These are phyloP conservation scores for Geotrichum cucujoidarum DNA, from an alignment of 1,139 yeast genomes.

Conservation along the genomic window DNA sequence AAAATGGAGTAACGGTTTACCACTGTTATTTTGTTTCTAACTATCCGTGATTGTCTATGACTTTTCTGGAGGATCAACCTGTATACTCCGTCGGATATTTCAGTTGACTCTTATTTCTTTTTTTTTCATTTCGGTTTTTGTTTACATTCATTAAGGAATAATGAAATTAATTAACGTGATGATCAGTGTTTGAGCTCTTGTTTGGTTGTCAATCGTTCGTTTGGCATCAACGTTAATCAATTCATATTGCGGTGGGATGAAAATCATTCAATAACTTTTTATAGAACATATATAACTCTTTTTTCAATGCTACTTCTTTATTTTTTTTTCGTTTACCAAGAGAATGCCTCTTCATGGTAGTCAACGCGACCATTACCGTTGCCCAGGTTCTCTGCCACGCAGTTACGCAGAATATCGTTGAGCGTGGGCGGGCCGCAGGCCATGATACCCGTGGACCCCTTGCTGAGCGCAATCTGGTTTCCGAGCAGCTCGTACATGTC, in stretches of 20 bases:
- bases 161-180: background rate
- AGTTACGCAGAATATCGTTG: conserved; percentile 37
- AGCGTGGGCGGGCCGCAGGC: conserved; percentile 42
- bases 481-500: conserved; percentile 34
- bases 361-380: conserved; percentile 30
- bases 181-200: background rate
- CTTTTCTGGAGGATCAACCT: too few relatives aligned
- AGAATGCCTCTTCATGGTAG: conserved; percentile 37
- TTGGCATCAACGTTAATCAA: background rate
- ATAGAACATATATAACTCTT: background rate
- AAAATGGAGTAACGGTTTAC: too few relatives aligned
- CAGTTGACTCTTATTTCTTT: too few relatives aligned
- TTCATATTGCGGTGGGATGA: background rate
- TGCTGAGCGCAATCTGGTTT: conserved; percentile 32
- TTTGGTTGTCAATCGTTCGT: background rate
- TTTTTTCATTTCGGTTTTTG: too few relatives aligned
- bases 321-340: conserved; percentile 27
- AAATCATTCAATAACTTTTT: background rate
- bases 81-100: too few relatives aligned
- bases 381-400: conserved; percentile 30
- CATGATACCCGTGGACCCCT: conserved; percentile 32
- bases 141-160: too few relatives aligned
- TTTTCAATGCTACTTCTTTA: too few relatives aligned
- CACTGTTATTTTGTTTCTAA: too few relatives aligned
- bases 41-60: too few relatives aligned